A percentile compares a stretch with the other conserved stretches of the same genome.
phyloP scores from a whole-genome alignment of 768 basidiomycete species.

The Hysterangium stoloniferum region DNA sequence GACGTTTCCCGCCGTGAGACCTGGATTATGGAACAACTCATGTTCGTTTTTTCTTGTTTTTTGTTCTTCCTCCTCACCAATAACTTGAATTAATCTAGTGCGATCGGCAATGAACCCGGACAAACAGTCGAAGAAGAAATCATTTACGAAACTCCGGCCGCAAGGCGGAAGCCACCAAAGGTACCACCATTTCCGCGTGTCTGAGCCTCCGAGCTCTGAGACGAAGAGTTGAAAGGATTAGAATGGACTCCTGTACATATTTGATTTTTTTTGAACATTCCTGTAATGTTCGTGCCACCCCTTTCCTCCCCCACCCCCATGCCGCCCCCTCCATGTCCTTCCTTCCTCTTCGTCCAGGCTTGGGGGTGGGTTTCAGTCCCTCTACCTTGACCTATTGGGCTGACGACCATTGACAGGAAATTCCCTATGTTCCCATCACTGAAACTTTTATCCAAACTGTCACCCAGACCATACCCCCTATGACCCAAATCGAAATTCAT shows the following conservation, averaged over 20 bases:
- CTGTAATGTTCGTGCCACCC: constrained; percentile 68
- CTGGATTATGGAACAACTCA: constrained; percentile 91
- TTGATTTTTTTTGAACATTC: constrained; percentile 29
- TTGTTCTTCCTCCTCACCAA: constrained; percentile 5
- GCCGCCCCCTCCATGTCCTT: constrained; percentile 39
- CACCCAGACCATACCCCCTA: constrained; percentile 24
- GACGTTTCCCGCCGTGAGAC: constrained; percentile 80
- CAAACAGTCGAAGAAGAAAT: constrained; percentile 72
- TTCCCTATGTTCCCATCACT: constrained; percentile 42
- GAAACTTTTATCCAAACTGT: constrained; percentile 49
- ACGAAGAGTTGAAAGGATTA: constrained; percentile 64
- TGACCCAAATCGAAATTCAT: constrained; percentile 41
- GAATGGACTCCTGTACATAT: constrained; percentile 28
- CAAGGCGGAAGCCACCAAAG: constrained; percentile 74
- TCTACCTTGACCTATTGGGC: constrained; percentile 14
- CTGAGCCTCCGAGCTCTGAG: constrained; percentile 81
- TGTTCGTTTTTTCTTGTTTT: constrained; percentile 40
- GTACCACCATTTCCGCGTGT: constrained; percentile 75
- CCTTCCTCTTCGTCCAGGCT: constrained; percentile 84
- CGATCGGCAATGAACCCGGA: constrained; percentile 55
- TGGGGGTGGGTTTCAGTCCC: constrained; percentile 57
- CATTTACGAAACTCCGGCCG: constrained; percentile 59
- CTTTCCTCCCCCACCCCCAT: constrained; percentile 45
- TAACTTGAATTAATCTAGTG: constrained; percentile 30
- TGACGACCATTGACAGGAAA: constrained; percentile 28